These are phyloP conservation scores for Saturnispora saitoi DNA, from an alignment of 805 yeast species.

Conservation along the genomic window DNA sequence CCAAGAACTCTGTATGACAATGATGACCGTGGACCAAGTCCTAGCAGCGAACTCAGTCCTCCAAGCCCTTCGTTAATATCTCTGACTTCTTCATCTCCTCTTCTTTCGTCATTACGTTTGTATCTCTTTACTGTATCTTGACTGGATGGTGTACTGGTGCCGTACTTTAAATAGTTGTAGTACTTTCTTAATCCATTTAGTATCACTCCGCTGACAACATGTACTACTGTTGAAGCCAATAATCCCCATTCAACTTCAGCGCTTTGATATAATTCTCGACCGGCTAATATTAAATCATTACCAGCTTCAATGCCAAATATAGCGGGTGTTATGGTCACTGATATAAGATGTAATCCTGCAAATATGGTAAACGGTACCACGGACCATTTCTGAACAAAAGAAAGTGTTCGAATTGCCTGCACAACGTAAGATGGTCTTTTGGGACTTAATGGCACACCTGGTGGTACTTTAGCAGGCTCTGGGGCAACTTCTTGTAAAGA, in stretches of 20 bases:
- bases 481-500: slow-evolving; percentile 10
- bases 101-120: slow-evolving; percentile 11
- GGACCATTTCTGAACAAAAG: slow-evolving; percentile 45
- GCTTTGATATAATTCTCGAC: slow-evolving; percentile 52
- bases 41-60: slow-evolving; percentile 48
- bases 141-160: slow-evolving; percentile 10
- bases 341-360: slow-evolving; percentile 45
- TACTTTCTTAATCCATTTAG: slow-evolving; percentile 33
- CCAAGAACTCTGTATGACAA: slow-evolving; percentile 37
- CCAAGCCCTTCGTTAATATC: slow-evolving; percentile 50
- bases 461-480: slow-evolving; percentile 5
- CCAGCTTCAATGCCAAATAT: slow-evolving; percentile 35
- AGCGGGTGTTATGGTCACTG: slow-evolving; percentile 47
- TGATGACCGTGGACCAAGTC: slow-evolving; percentile 45
- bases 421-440: background rate
- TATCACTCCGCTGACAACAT: slow-evolving; percentile 45
- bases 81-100: slow-evolving; percentile 15
- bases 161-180: slow-evolving; percentile 23
- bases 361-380: slow-evolving; percentile 51
- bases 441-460: slow-evolving; percentile 8
- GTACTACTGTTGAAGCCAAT: slow-evolving; percentile 41
- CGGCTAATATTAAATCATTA: slow-evolving; percentile 49
- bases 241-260: slow-evolving; percentile 40
- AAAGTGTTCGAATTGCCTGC: background rate
- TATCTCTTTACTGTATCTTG: background rate